phyloP scores from a whole-genome alignment of 2,329 filamentous ascomycete species.

The Exophiala mesophila region DNA sequence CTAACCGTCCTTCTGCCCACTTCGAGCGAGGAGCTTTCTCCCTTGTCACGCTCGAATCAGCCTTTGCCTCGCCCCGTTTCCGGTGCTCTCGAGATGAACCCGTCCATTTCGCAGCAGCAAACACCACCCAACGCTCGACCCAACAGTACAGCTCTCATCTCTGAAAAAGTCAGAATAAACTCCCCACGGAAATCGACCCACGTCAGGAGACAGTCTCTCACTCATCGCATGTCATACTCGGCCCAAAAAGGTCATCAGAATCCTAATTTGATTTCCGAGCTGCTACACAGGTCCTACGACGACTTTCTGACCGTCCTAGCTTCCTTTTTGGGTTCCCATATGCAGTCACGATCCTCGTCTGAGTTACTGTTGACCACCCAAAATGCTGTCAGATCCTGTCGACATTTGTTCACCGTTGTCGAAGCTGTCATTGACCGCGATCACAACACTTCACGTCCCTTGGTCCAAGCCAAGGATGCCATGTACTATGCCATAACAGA shows the following conservation, averaged over 20 bases:
- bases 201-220: slow-evolving; percentile 48
- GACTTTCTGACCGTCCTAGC: slow-evolving; percentile 84
- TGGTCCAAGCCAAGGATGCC: slow-evolving; percentile 64
- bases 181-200: slow-evolving; percentile 22
- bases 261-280: slow-evolving; percentile 75
- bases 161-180: slow-evolving; percentile 15
- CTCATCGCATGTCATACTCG: slow-evolving; percentile 73
- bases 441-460: slow-evolving; percentile 58
- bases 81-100: slow-evolving; percentile 3
- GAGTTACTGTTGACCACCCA: slow-evolving; percentile 79
- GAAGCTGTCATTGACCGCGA: slow-evolving; percentile 79
- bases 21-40: slow-evolving; percentile 27
- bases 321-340: slow-evolving; percentile 87
- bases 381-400: slow-evolving; percentile 76
- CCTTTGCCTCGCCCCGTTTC: neutral
- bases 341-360: slow-evolving; percentile 84
- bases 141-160: slow-evolving; percentile 1
- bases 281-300: slow-evolving; percentile 75
- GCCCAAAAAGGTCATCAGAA: slow-evolving; percentile 59
- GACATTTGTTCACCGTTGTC: slow-evolving; percentile 71
- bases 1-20: slow-evolving; percentile 34
- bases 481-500: slow-evolving; percentile 79
- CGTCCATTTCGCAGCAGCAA: neutral
- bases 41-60: neutral
- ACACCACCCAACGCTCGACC: neutral